Evolutionary conservation across 352 stramenopile species (phyloP).

Genomic region (Phytophthora tubulina): DNA sequence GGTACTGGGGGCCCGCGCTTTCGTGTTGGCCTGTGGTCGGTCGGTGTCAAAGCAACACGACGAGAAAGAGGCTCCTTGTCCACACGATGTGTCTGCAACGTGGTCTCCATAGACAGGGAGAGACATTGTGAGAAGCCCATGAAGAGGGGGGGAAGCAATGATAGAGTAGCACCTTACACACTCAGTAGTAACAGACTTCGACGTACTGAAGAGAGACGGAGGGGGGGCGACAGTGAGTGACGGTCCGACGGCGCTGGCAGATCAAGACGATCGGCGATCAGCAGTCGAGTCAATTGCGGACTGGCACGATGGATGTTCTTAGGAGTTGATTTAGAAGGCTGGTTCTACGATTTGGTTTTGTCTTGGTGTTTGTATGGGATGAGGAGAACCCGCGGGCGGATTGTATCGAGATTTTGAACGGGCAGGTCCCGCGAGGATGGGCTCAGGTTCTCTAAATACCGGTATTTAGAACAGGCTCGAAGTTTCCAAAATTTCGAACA

Average conservation of each 20-base stretch:
- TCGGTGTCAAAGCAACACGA: conserved; percentile 20
- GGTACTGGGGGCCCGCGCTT: conserved; percentile 14
- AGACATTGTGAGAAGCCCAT: background rate
- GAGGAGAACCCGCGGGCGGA: too few relatives aligned
- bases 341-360: conserved; percentile 3
- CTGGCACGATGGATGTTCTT: background rate
- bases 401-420: background rate
- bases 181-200: conserved; percentile 7
- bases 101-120: conserved; percentile 4
- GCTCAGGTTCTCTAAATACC: too few relatives aligned
- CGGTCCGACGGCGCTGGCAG: background rate
- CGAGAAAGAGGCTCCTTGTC: background rate
- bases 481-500: too few relatives aligned
- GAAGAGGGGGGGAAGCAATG: conserved; percentile 2
- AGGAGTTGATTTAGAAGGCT: background rate
- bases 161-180: conserved; percentile 24
- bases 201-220: conserved; percentile 12
- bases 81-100: conserved; percentile 9
- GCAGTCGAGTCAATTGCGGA: conserved; percentile 7
- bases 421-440: background rate
- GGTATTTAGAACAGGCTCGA: too few relatives aligned
- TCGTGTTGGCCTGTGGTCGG: conserved; percentile 37
- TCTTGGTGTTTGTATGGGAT: conserved; percentile 6
- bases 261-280: conserved; percentile 11
- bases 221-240: background rate